Percentiles rank a stretch among this genome's conserved stretches.
Evolutionary conservation across 2,329 filamentous ascomycete species (phyloP).

Genomic region (Chaetomium sp.): DNA sequence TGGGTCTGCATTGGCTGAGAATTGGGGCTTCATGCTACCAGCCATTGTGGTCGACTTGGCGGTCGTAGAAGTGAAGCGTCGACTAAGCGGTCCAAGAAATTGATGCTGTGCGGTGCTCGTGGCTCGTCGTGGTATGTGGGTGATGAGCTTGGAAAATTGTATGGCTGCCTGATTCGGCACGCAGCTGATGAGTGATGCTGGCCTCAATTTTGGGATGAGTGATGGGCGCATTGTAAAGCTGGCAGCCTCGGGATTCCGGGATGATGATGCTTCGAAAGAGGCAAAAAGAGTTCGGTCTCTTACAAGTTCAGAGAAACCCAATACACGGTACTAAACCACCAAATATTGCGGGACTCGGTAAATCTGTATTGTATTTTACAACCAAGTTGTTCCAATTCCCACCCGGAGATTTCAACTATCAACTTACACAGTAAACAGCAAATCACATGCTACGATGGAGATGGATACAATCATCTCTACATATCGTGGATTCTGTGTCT

Average conservation of each 20-base stretch:
- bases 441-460: background rate
- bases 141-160: background rate
- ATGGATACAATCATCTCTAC: background rate
- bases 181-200: background rate
- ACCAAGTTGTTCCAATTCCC: background rate
- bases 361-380: background rate
- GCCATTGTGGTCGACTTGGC: constrained; percentile 5
- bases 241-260: background rate
- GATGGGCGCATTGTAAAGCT: constrained; percentile 15
- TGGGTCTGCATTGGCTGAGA: constrained; percentile 52
- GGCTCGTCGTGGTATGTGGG: background rate
- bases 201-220: background rate
- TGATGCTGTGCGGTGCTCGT: background rate
- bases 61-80: background rate
- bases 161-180: background rate
- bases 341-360: background rate
- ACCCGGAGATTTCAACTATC: too few species aligned
- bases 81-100: background rate
- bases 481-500: background rate
- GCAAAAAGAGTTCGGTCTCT: background rate
- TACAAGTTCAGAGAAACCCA: background rate
- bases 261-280: background rate
- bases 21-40: constrained; percentile 35
- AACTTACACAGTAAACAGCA: too few species aligned
- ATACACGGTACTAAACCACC: background rate